Percentiles rank a stretch among this genome's conserved stretches.
phyloP scores from a whole-genome alignment of 176 grass and related monocot genomes.

The Eleusine indica region DNA sequence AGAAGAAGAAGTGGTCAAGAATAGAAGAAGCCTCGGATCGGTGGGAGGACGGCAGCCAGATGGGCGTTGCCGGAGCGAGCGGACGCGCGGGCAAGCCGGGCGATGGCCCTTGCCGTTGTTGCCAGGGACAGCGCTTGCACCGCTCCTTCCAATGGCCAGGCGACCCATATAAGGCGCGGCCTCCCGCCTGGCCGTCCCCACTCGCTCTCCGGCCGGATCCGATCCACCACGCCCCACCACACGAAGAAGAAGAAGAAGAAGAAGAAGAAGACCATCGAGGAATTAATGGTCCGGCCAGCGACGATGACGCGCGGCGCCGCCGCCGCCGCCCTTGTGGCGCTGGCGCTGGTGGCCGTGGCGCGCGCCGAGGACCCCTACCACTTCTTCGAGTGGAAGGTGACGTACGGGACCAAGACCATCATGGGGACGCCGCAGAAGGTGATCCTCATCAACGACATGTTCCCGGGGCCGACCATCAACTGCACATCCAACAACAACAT shows the following conservation, averaged over 20 bases:
- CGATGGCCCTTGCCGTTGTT: slow-evolving; percentile 1
- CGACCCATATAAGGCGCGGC: slow-evolving; percentile 36
- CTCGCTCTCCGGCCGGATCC: slow-evolving; percentile 34
- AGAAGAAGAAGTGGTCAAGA: slow-evolving; percentile 40
- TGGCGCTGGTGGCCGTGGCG: slow-evolving; percentile 48
- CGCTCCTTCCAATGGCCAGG: slow-evolving; percentile 38
- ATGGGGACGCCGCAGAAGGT: slow-evolving; percentile 59
- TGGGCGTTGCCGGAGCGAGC: slow-evolving; percentile 40
- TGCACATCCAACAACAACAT: slow-evolving; percentile 94
- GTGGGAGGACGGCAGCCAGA: slow-evolving; percentile 24
- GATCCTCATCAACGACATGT: slow-evolving; percentile 83
- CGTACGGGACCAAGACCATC: slow-evolving; percentile 69
- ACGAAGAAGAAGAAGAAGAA: too few species aligned
- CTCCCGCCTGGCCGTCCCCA: slow-evolving; percentile 20
- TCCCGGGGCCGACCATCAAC: slow-evolving; percentile 92
- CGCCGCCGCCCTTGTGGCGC: slow-evolving; percentile 34
- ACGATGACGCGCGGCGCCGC: slow-evolving; percentile 31
- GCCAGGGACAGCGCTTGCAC: slow-evolving; percentile 38
- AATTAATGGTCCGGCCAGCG: slow-evolving; percentile 9
- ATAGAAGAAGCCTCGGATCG: neutral
- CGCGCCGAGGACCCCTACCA: slow-evolving; percentile 87
- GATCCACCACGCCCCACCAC: neutral
- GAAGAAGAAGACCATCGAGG: too few species aligned
- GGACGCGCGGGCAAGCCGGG: slow-evolving; percentile 52
- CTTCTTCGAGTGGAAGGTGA: slow-evolving; percentile 87